Base-by-base conservation (phyloP, 2,329 filamentous ascomycete genomes). In the Aureobasidium sp. region DNA sequence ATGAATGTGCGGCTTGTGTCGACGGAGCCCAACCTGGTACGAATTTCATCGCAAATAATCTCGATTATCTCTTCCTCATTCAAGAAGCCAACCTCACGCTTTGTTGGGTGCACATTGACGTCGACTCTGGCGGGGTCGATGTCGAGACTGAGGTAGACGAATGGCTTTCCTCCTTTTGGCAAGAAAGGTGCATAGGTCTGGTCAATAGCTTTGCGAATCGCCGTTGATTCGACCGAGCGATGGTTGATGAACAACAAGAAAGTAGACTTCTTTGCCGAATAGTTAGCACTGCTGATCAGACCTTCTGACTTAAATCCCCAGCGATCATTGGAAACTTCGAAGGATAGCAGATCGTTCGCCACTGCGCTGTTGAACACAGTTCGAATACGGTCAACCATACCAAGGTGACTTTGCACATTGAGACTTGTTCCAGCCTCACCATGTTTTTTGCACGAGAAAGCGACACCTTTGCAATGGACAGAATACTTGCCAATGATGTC, bases 61-160 rank as follows among this genome's bases (percentile, higher is more conserved):
- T 94, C 89, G 51, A 94, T 88, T 49, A 99, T 96, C 68, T 99
- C 94, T 66, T 99, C 94, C 72, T 99, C 94, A 65, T 97, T 96
- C 25, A 99, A 80, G 69, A 99, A 97, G 70, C 97, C 94, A 22
- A 99, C 94, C 72, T 99, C 93, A 56, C 91, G 83, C 74, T 99
- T 99, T 0, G 94, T 99, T 0, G 94, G 94, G 73, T 99, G 94
- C 0, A 99, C 89, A 68, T 99, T 99, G 71, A 99, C 95, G 73
- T 99, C 94, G 4, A 99, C 91, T 59, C 93, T 83, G 29, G 88
- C 85, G 1, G 94, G 93, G 68, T 97, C 92, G 62, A 99, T 96
- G 64, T 96, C 89, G 2, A 99, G 81, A 70, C 88, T 94, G 29
- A 99, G 80, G 71, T 99, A 99, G 62, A 93, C 80, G 72, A 97